These are phyloP conservation scores for Acer yangbiense DNA, from an alignment of 345 rosid species.

Conservation along the genomic window DNA sequence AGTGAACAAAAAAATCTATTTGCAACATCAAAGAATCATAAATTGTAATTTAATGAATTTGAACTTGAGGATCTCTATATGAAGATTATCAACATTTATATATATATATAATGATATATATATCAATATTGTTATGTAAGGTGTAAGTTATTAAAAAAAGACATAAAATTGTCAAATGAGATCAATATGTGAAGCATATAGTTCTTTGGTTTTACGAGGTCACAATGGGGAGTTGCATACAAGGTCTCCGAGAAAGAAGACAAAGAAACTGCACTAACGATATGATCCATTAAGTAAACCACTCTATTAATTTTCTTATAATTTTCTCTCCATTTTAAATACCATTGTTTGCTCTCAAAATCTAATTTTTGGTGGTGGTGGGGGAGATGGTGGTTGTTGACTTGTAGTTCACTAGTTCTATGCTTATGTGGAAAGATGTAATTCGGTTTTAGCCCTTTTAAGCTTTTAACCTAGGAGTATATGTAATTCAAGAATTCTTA, in stretches of 20 bases:
- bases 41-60: not conserved
- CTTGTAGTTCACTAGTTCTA: not conserved
- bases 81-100: not conserved
- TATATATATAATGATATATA: too few relatives aligned
- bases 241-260: conserved; percentile 74
- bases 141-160: not conserved
- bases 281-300: conserved; percentile 32
- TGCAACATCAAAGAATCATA: not conserved
- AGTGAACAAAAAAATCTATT: not conserved
- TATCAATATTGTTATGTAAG: not conserved
- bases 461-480: not conserved
- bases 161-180: not conserved
- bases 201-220: conserved; percentile 33
- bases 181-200: conserved; percentile 8
- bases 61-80: not conserved
- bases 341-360: not conserved
- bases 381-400: not conserved
- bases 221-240: conserved; percentile 92
- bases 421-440: not conserved
- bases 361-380: not conserved
- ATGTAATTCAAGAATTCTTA: not conserved
- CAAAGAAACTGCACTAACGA: conserved; percentile 61
- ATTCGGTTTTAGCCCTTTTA: not conserved
- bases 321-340: not conserved
- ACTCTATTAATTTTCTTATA: not conserved